These are phyloP conservation scores for Suhomyces maxii DNA, from an alignment of 1,139 yeast species.

Conservation along the genomic window DNA sequence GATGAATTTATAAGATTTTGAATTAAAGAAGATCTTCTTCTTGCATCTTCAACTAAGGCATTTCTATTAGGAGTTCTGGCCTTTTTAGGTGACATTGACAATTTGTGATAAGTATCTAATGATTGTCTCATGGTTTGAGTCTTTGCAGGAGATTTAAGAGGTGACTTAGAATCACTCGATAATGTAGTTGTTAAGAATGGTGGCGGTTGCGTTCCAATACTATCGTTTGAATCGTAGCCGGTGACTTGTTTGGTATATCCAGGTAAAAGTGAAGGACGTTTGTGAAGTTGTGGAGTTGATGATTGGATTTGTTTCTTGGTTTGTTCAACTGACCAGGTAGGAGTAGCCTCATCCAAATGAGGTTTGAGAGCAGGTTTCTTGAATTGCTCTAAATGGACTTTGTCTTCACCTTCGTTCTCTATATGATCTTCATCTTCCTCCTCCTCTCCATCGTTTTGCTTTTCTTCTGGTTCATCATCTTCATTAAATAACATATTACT, in stretches of 20 bases:
- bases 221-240: conserved; percentile 26
- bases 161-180: conserved; percentile 11
- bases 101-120: conserved; percentile 36
- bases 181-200: conserved; percentile 20
- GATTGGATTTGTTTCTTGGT: conserved; percentile 26
- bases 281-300: conserved; percentile 37
- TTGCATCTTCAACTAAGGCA: conserved; percentile 18
- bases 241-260: conserved; percentile 11
- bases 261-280: conserved; percentile 17
- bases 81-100: conserved; percentile 38
- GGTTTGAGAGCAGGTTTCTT: conserved; percentile 26
- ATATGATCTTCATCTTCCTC: conserved; percentile 8
- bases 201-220: conserved; percentile 25
- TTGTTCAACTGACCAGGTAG: conserved; percentile 43
- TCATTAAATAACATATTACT: conserved; percentile 17
- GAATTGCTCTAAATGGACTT: conserved; percentile 10
- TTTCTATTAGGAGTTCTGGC: conserved; percentile 25
- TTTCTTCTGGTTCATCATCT: conserved; percentile 18
- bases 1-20: conserved; percentile 49
- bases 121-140: conserved; percentile 37
- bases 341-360: conserved; percentile 33
- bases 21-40: conserved; percentile 42
- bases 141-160: conserved; percentile 12
- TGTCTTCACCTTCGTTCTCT: background rate
- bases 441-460: conserved; percentile 6